Conservation (phyloP, 805 yeast species). For the Scheffersomyces spartinae region DNA sequence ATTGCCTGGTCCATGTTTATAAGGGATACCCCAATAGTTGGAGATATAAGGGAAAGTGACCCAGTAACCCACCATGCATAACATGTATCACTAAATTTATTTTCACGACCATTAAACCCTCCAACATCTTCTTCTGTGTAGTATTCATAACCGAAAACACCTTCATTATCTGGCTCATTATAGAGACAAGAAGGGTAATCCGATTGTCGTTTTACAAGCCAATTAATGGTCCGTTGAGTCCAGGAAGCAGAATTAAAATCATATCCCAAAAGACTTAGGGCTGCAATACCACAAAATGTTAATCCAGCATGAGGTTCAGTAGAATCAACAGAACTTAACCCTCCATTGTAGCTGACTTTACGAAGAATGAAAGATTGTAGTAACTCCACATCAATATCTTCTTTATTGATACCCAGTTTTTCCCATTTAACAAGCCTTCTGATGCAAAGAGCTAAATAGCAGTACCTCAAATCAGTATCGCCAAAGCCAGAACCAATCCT, state of each 20-base stretch:
- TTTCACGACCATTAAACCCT: slow-evolving; percentile 80
- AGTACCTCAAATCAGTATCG: slow-evolving; percentile 61
- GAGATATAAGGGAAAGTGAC: slow-evolving; percentile 35
- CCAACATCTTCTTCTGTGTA: slow-evolving; percentile 48
- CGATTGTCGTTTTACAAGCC: slow-evolving; percentile 60
- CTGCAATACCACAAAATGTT: slow-evolving; percentile 72
- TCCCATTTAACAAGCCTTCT: slow-evolving; percentile 37
- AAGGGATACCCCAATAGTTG: slow-evolving; percentile 11
- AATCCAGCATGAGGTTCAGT: slow-evolving; percentile 80
- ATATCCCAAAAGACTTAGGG: slow-evolving; percentile 32
- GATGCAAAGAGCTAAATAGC: slow-evolving; percentile 63
- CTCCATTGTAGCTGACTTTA: slow-evolving; percentile 47
- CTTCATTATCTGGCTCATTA: slow-evolving; percentile 15
- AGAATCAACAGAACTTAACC: slow-evolving; percentile 41
- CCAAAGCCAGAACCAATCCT: slow-evolving; percentile 65
- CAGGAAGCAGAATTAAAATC: slow-evolving; percentile 8
- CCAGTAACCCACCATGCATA: slow-evolving; percentile 78
- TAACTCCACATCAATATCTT: slow-evolving; percentile 30
- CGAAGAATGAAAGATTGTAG: slow-evolving; percentile 24
- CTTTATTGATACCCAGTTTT: slow-evolving; percentile 10
- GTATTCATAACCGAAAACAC: slow-evolving; percentile 16
- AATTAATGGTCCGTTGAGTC: slow-evolving; percentile 31
- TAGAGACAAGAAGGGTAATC: slow-evolving; percentile 19
- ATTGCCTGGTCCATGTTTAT: slow-evolving; percentile 23
- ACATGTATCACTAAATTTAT: slow-evolving; percentile 78